These are phyloP conservation scores for Herpomyces periplanetae DNA, from an alignment of 2,329 filamentous ascomycete genomes.

Conservation along the genomic window DNA sequence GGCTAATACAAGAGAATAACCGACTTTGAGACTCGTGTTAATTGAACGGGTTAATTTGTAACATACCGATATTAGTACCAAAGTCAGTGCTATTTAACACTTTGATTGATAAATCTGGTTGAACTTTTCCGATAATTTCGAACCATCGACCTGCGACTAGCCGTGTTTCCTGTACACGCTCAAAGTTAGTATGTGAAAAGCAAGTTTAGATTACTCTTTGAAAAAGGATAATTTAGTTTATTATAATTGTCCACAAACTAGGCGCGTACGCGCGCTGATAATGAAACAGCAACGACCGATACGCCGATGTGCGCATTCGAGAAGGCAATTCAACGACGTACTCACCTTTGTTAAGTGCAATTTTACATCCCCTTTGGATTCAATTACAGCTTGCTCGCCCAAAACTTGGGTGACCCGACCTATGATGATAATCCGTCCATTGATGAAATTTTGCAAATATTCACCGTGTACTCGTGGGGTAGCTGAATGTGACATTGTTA, in stretches of 20 bases:
- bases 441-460: conserved; percentile 32
- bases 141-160: too few species aligned
- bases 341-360: too few species aligned
- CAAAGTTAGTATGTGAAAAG: too few species aligned
- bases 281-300: too few species aligned
- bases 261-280: too few species aligned
- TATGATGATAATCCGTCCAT: conserved; percentile 37
- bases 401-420: conserved; percentile 49
- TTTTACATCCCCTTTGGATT: conserved; percentile 47
- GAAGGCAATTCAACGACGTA: too few species aligned
- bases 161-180: too few species aligned
- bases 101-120: conserved; percentile 27
- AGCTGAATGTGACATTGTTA: too few species aligned
- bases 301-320: too few species aligned
- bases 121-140: conserved; percentile 44
- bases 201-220: too few species aligned
- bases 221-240: too few species aligned
- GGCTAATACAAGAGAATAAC: conserved; percentile 1
- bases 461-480: conserved; percentile 46
- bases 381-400: conserved; percentile 39
- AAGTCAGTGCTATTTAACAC: conserved; percentile 28
- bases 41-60: conserved; percentile 1
- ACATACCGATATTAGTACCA: conserved; percentile 25
- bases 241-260: too few species aligned
- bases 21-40: background rate